Conservation (phyloP, 2,329 filamentous ascomycete genomes). For the Leptographium radiaticola region DNA sequence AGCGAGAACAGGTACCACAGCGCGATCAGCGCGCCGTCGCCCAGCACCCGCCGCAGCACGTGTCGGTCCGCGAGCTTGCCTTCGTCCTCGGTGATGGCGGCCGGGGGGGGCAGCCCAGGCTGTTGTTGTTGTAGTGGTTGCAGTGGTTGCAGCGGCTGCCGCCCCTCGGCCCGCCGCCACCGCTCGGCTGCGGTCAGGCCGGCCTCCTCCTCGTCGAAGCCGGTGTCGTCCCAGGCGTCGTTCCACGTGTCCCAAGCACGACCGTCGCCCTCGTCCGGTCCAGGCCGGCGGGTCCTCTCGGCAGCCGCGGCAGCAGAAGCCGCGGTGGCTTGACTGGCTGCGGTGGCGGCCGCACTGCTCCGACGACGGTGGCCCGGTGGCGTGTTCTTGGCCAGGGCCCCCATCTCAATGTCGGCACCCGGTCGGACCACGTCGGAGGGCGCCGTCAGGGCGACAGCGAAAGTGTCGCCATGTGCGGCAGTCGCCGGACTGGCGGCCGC, state of each 20-base stretch:
- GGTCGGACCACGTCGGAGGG: not conserved
- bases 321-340: not conserved
- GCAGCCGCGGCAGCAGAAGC: not conserved
- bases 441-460: not conserved
- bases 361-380: constrained; percentile 38
- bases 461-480: not conserved
- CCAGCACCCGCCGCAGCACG: constrained; percentile 52
- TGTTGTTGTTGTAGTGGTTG: not conserved
- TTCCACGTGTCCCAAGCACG: constrained; percentile 44
- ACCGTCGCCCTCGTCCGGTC: not conserved
- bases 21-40: constrained; percentile 72
- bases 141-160: constrained; percentile 43
- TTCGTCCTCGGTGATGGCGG: constrained; percentile 51
- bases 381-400: constrained; percentile 23
- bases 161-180: constrained; percentile 52
- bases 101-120: not conserved
- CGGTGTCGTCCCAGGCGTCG: constrained; percentile 62
- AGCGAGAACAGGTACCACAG: constrained; percentile 89
- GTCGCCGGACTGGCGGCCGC: not conserved
- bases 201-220: constrained; percentile 86
- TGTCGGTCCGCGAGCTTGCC: constrained; percentile 63
- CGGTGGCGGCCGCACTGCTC: constrained; percentile 35
- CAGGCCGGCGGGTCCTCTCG: no score
- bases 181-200: constrained; percentile 66
- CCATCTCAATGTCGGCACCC: constrained; percentile 41